Conservation (phyloP, 495 filamentous ascomycete genomes). For the Penicillium simplicissimum region DNA sequence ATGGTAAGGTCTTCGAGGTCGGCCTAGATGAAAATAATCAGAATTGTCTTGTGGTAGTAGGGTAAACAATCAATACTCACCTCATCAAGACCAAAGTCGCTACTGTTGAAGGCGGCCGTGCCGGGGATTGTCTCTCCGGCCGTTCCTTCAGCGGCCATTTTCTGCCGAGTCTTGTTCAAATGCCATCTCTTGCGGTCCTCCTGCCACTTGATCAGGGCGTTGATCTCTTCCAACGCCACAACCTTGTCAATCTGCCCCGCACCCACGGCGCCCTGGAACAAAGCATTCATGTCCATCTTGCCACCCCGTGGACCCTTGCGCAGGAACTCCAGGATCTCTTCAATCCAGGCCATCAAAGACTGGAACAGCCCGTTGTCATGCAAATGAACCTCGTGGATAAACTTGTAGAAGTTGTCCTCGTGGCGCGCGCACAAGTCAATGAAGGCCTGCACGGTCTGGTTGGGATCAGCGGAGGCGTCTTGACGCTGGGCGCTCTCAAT, state of each 20-base stretch:
- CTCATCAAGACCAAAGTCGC: conserved; percentile 87
- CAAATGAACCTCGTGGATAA: conserved; percentile 96
- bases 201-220: conserved; percentile 88
- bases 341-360: conserved; percentile 94
- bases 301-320: conserved; percentile 76
- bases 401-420: conserved; percentile 97
- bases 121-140: conserved; percentile 46
- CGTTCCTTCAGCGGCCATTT: conserved; percentile 87
- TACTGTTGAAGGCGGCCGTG: conserved; percentile 61
- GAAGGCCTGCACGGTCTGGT: conserved; percentile 98
- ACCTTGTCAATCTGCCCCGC: conserved; percentile 65
- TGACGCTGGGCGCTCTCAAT: conserved; percentile 88
- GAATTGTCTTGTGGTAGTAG: conserved; percentile 10
- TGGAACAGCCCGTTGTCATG: conserved; percentile 97
- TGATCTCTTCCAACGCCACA: conserved; percentile 76
- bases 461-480: conserved; percentile 90
- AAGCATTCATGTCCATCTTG: conserved; percentile 88
- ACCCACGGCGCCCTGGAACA: conserved; percentile 77
- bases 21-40: conserved; percentile 34
- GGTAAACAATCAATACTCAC: conserved; percentile 40
- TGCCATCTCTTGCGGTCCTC: conserved; percentile 95
- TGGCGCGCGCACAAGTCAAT: conserved; percentile 96
- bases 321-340: conserved; percentile 93
- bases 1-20: conserved; percentile 82
- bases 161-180: conserved; percentile 93